Conservation (phyloP, 164 flowering plant species). For the Buxus sempervirens region DNA sequence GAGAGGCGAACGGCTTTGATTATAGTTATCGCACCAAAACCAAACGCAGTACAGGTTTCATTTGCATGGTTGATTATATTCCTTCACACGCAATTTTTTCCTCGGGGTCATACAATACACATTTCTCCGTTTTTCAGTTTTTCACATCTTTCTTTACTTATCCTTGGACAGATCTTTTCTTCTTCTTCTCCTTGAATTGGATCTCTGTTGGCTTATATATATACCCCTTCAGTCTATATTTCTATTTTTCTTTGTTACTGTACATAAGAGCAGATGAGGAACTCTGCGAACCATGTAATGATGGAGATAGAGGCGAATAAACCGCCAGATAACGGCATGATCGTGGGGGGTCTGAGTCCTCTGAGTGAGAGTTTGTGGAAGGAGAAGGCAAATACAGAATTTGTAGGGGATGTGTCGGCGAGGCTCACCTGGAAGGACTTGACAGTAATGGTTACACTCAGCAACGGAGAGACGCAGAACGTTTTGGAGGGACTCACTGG, state of each 20-base stretch:
- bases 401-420: constrained; percentile 78
- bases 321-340: constrained; percentile 30
- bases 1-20: neutral
- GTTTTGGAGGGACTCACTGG: constrained; percentile 78
- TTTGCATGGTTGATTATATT: neutral
- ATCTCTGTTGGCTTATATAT: neutral
- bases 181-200: too few species aligned
- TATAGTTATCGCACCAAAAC: constrained; percentile 2
- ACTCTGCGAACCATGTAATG: constrained; percentile 21
- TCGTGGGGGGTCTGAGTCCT: constrained; percentile 60
- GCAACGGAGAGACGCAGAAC: constrained; percentile 66
- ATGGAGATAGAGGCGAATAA: constrained; percentile 59
- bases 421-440: constrained; percentile 87
- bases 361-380: constrained; percentile 82
- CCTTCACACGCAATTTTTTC: neutral
- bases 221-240: neutral
- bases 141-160: neutral
- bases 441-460: constrained; percentile 65
- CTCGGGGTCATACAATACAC: constrained; percentile 6
- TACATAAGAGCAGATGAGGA: constrained; percentile 11
- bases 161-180: neutral
- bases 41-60: neutral
- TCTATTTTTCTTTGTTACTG: neutral
- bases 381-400: constrained; percentile 47
- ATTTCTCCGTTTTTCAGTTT: constrained; percentile 11